Conservation (phyloP, 2,329 filamentous ascomycete genomes). For the Pseudogymnoascus sp. region DNA sequence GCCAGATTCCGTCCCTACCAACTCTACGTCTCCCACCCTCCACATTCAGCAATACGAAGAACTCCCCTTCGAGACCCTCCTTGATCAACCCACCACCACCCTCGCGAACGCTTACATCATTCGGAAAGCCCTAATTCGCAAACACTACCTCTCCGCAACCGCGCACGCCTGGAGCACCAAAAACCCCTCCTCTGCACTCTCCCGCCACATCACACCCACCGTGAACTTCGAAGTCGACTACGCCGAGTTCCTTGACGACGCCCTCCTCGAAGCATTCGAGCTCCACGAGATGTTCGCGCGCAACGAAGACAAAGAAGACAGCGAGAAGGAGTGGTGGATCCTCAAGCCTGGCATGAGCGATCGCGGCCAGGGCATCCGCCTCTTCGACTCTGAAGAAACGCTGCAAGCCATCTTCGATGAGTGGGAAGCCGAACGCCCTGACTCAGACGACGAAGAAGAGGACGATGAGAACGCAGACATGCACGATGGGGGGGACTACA, state of each 20-base stretch:
- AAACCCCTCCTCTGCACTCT: slow-evolving; percentile 63
- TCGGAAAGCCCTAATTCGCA: slow-evolving; percentile 90
- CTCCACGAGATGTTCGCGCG: slow-evolving; percentile 67
- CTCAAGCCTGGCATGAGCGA: slow-evolving; percentile 98
- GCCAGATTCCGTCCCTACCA: slow-evolving; percentile 28
- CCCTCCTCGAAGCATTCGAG: slow-evolving; percentile 83
- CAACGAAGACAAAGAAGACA: slow-evolving; percentile 45
- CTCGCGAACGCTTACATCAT: slow-evolving; percentile 89
- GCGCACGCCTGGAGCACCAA: slow-evolving; percentile 82
- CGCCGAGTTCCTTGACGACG: slow-evolving; percentile 92
- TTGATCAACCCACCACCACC: slow-evolving; percentile 52
- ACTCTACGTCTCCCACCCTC: slow-evolving; percentile 35
- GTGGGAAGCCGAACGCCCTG: slow-evolving; percentile 68
- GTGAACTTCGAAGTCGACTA: slow-evolving; percentile 94
- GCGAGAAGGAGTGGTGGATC: slow-evolving; percentile 83
- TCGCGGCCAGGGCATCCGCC: slow-evolving; percentile 80
- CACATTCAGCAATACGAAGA: slow-evolving; percentile 83
- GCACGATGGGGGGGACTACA: slow-evolving; percentile 41
- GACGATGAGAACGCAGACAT: slow-evolving; percentile 33
- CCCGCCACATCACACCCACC: slow-evolving; percentile 63
- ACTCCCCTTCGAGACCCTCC: slow-evolving; percentile 73
- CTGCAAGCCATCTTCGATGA: slow-evolving; percentile 83
- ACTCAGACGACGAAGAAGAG: slow-evolving; percentile 59
- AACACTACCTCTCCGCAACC: slow-evolving; percentile 84
- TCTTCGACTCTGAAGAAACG: slow-evolving; percentile 81